These are phyloP conservation scores for Boletus fagicola DNA, from an alignment of 768 basidiomycete genomes.

Conservation along the genomic window DNA sequence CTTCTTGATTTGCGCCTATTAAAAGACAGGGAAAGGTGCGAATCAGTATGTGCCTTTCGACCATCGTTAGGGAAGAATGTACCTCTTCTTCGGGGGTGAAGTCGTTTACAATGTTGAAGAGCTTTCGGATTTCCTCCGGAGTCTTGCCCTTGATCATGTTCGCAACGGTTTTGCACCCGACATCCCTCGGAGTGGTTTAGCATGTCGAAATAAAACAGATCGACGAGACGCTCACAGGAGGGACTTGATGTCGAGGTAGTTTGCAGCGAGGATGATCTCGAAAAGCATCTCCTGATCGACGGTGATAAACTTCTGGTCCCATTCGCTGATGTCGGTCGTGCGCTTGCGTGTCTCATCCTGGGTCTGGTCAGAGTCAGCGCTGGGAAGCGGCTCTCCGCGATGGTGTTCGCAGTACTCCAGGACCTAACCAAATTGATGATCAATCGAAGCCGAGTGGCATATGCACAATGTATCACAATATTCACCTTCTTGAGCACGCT, in stretches of 20 bases:
- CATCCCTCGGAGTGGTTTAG: conserved; percentile 58
- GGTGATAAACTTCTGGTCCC: conserved; percentile 98
- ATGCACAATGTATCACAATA: not conserved
- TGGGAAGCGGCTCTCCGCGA: conserved; percentile 92
- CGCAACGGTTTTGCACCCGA: conserved; percentile 97
- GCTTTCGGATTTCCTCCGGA: conserved; percentile 97
- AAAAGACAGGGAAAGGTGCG: conserved; percentile 4
- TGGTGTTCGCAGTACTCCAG: conserved; percentile 99
- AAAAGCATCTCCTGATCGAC: conserved; percentile 99
- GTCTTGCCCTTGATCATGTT: conserved; percentile 99
- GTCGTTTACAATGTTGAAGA: conserved; percentile 97
- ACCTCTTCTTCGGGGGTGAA: conserved; percentile 99
- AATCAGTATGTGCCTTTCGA: conserved; percentile 6
- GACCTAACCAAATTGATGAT: conserved; percentile 52
- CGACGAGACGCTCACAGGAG: conserved; percentile 65
- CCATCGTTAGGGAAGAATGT: conserved; percentile 15
- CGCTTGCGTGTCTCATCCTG: conserved; percentile 96
- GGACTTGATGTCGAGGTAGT: conserved; percentile 99
- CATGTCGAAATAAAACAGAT: not conserved
- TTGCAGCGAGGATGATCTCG: conserved; percentile 98
- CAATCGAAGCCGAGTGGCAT: conserved; percentile 2
- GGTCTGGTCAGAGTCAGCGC: conserved; percentile 72
- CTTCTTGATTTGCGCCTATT: conserved; percentile 95
- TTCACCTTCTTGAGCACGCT: conserved; percentile 88
- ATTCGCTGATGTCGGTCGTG: conserved; percentile 97